Percentiles rank a stretch among this genome's conserved stretches.
Evolutionary conservation across 495 filamentous ascomycete genomes (phyloP).

Genomic region (Cercophora scortea): DNA sequence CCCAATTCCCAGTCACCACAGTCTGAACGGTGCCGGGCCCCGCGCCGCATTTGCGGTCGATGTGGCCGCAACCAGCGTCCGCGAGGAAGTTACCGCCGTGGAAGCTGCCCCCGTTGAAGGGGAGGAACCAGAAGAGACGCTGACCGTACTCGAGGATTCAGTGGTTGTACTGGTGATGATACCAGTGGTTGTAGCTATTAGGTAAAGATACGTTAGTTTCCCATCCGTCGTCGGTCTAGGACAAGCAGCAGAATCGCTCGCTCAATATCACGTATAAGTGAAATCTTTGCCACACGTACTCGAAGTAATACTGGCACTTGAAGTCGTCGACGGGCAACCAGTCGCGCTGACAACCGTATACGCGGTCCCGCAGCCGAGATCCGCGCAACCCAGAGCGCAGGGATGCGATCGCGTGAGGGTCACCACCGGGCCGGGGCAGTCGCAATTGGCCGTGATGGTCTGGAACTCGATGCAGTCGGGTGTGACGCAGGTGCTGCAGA

Average conservation of each 20-base stretch:
- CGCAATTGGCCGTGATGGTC: constrained; percentile 15
- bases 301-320: not conserved
- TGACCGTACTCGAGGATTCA: not conserved
- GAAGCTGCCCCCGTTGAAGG: not conserved
- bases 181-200: not conserved
- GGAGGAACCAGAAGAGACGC: too few relatives aligned
- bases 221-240: too few relatives aligned
- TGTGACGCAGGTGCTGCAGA: constrained; percentile 21
- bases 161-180: not conserved
- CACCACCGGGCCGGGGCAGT: constrained; percentile 7
- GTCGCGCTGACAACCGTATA: constrained; percentile 10
- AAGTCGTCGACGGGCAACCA: not conserved
- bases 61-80: not conserved
- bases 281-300: not conserved
- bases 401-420: constrained; percentile 14
- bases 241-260: not conserved
- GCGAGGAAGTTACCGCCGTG: not conserved
- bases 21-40: not conserved
- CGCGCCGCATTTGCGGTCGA: not conserved
- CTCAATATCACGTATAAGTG: not conserved
- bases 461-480: constrained; percentile 10
- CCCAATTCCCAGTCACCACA: not conserved
- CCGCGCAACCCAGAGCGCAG: constrained; percentile 14
- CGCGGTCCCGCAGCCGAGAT: constrained; percentile 11
- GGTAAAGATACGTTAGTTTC: not conserved